Conservation (phyloP, 768 basidiomycete genomes). For the Boletus coccyginus region DNA sequence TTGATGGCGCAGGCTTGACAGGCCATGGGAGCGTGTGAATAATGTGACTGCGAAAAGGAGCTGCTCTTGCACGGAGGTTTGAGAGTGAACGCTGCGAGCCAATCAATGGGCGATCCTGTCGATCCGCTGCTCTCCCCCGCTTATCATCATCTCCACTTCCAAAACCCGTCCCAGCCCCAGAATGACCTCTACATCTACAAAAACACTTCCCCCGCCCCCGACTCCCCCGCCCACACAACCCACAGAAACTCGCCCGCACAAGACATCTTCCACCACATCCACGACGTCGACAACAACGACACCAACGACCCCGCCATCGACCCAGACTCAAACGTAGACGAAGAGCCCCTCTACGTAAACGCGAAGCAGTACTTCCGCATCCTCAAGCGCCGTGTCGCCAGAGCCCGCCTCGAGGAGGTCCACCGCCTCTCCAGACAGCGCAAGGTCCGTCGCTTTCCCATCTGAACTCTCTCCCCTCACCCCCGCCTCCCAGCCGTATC, state of each 20-base stretch:
- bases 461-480: slow-evolving; percentile 2
- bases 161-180: slow-evolving; percentile 23
- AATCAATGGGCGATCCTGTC: slow-evolving; percentile 56
- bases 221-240: slow-evolving; percentile 27
- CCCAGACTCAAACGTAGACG: slow-evolving; percentile 58
- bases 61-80: slow-evolving; percentile 17
- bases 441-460: slow-evolving; percentile 54
- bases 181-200: slow-evolving; percentile 30
- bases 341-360: slow-evolving; percentile 98
- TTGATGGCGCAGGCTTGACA: slow-evolving; percentile 91
- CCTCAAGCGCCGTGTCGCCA: slow-evolving; percentile 88
- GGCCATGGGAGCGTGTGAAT: slow-evolving; percentile 42
- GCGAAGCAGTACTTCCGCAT: slow-evolving; percentile 99
- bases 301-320: slow-evolving; percentile 30
- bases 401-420: slow-evolving; percentile 90
- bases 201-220: slow-evolving; percentile 31
- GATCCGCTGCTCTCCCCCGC: slow-evolving; percentile 60
- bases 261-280: slow-evolving; percentile 33
- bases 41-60: neutral
- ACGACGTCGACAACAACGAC: slow-evolving; percentile 19
- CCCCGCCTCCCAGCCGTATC: slow-evolving; percentile 69
- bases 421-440: slow-evolving; percentile 89
- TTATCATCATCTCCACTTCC: slow-evolving; percentile 45
- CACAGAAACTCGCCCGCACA: slow-evolving; percentile 27
- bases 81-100: slow-evolving; percentile 37